Percentiles rank a stretch among this genome's conserved stretches.
phyloP scores from a whole-genome alignment of 208 protist species.

The Leptomonas pyrrhocoris region DNA sequence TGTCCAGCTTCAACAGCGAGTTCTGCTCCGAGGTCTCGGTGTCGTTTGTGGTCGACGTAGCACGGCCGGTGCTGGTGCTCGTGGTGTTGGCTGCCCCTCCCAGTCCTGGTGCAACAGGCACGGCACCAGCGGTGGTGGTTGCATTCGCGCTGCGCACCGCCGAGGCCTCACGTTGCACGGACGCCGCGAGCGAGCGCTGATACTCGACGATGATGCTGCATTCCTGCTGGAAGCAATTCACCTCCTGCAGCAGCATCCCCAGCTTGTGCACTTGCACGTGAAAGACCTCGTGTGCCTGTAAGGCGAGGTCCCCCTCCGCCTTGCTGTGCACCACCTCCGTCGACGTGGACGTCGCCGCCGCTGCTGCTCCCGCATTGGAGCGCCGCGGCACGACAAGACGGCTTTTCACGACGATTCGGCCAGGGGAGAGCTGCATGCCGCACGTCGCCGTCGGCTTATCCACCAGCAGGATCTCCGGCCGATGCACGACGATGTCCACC shows the following conservation, averaged over 20 bases:
- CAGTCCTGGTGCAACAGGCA: constrained; percentile 3
- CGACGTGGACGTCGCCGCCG: background rate
- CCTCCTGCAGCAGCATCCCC: constrained; percentile 34
- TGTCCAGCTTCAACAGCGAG: constrained; percentile 33
- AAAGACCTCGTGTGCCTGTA: constrained; percentile 29
- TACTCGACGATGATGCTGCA: constrained; percentile 42
- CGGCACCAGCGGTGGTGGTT: constrained; percentile 1
- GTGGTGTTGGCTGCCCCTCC: background rate
- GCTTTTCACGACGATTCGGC: constrained; percentile 59
- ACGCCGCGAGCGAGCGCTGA: constrained; percentile 26
- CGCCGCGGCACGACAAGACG: constrained; percentile 30
- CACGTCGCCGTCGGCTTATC: constrained; percentile 39
- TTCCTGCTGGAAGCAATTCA: constrained; percentile 41
- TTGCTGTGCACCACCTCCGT: constrained; percentile 11
- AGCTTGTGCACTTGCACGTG: constrained; percentile 36
- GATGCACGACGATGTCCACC: constrained; percentile 64
- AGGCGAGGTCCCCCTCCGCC: constrained; percentile 5
- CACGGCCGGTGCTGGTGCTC: background rate
- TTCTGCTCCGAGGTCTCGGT: constrained; percentile 3
- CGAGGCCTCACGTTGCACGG: background rate
- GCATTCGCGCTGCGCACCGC: background rate
- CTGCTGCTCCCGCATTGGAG: constrained; percentile 1
- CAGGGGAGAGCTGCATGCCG: constrained; percentile 62
- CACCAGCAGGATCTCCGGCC: constrained; percentile 61
- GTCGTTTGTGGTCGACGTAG: background rate